Evolutionary conservation across 2,329 filamentous ascomycete genomes (phyloP).

Genomic region (Penicillium concentricum): DNA sequence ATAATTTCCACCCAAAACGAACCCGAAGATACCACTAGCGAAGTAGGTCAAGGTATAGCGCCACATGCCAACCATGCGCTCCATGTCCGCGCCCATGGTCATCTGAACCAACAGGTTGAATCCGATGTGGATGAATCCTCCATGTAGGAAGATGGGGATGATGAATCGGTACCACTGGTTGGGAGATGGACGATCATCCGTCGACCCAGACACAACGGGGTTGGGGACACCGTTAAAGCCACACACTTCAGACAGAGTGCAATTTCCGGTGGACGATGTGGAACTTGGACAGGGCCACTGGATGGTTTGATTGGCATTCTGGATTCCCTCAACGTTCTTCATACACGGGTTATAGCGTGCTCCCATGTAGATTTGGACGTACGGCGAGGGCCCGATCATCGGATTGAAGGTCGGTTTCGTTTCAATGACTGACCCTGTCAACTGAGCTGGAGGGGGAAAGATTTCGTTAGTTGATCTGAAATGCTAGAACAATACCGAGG

Average conservation of each 20-base stretch:
- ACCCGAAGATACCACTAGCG: conserved; percentile 89
- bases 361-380: conserved; percentile 95
- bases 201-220: conserved; percentile 51
- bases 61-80: conserved; percentile 81
- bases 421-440: conserved; percentile 68
- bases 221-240: conserved; percentile 76
- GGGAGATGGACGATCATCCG: conserved; percentile 63
- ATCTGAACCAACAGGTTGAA: conserved; percentile 94
- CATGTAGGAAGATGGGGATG: conserved; percentile 90
- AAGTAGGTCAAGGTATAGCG: conserved; percentile 90
- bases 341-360: conserved; percentile 91
- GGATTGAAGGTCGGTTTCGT: conserved; percentile 87
- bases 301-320: conserved; percentile 36
- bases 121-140: conserved; percentile 87
- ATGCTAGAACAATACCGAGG: not conserved
- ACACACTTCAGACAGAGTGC: conserved; percentile 76
- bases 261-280: conserved; percentile 59
- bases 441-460: conserved; percentile 52
- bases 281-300: conserved; percentile 79
- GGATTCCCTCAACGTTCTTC: conserved; percentile 63
- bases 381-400: conserved; percentile 92
- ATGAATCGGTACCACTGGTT: conserved; percentile 99
- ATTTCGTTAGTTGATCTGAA: conserved; percentile 4
- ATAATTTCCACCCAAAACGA: conserved; percentile 92
- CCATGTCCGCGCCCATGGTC: conserved; percentile 88